Base-by-base conservation (phyloP, 257 asterid species). In the Apocynum venetum region DNA sequence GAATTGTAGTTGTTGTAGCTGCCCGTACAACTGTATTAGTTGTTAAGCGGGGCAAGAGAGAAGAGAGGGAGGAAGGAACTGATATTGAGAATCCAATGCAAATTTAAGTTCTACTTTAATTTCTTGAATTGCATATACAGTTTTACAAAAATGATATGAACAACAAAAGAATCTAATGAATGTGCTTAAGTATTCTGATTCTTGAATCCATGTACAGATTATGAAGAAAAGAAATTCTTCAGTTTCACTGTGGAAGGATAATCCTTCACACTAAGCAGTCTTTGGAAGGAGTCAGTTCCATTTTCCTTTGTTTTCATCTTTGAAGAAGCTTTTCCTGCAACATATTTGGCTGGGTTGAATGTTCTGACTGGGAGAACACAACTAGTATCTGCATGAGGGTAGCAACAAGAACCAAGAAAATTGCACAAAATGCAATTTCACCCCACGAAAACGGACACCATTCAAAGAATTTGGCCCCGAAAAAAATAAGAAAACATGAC, bases 301-400 rank as follows among this genome's bases (percentile, higher is more conserved):
- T 12, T 17, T 44, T 76, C 25, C 52, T 47, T 4, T 3, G 14
- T 31, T 36, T 79, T 85, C 80, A 81, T 60, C 75, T 71, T 74
- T 81, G 86, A 74, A 92, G 88, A 55, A 92, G 91, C 13, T 77
- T 87, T 65, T 89, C 89, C 75, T 83, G 84, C 86, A 89, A 81
- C 13, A 79, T 72, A 77, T 86, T 84, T 51, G 74, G 82, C 59
- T 80, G 87, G 41, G 77, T 81, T 17, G 97, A 82, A 63, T 72
- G 84, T 77, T 91, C 97, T 0, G 98, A 84, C 75, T 93, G 96
- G 48, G 94, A 87, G 80, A 86, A 87, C 35, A 86, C 79, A 4
- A 93, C 79, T 77, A 93, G 93, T 81, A 90, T 88, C 77, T 89
- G 97, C 97, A 93, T 90, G 7, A 93, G 87, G 81, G 89, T 63